Percentiles rank a stretch among this genome's conserved stretches.
Evolutionary conservation across 2,329 filamentous ascomycete species (phyloP).

Genomic region (Parascedosporium putredinis): DNA sequence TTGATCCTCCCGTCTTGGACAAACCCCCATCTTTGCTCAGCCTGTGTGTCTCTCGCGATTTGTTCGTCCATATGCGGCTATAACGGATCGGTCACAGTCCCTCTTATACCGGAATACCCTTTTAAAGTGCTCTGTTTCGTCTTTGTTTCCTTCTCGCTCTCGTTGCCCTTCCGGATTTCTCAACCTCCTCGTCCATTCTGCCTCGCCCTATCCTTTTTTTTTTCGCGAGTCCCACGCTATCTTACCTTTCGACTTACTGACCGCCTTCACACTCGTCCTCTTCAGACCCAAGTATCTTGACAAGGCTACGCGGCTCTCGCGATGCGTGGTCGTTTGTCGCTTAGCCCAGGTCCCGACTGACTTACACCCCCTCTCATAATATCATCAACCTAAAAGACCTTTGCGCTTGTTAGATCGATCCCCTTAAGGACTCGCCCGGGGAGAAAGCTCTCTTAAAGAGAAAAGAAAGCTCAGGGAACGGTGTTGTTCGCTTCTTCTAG

Average conservation of each 20-base stretch:
- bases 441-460: too few relatives aligned
- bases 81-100: constrained; percentile 1
- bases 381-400: not conserved
- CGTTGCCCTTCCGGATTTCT: not conserved
- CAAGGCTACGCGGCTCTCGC: too few relatives aligned
- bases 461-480: too few relatives aligned
- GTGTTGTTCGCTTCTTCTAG: too few relatives aligned
- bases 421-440: too few relatives aligned
- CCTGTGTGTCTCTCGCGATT: not conserved
- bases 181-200: not conserved
- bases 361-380: not conserved
- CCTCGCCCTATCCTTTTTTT: not conserved
- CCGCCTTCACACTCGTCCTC: too few relatives aligned
- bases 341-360: not conserved
- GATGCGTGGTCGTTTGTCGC: not conserved
- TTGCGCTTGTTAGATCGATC: too few relatives aligned
- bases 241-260: not conserved
- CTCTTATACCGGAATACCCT: constrained; percentile 2
- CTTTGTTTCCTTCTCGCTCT: not conserved
- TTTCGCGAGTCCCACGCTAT: not conserved
- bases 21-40: too few relatives aligned
- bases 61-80: constrained; percentile 6
- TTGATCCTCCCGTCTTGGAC: too few relatives aligned
- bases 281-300: too few relatives aligned
- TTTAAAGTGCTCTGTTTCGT: too few relatives aligned